Evolutionary conservation across 352 stramenopile species (phyloP).

Genomic region (Phytopythium oedochilum): DNA sequence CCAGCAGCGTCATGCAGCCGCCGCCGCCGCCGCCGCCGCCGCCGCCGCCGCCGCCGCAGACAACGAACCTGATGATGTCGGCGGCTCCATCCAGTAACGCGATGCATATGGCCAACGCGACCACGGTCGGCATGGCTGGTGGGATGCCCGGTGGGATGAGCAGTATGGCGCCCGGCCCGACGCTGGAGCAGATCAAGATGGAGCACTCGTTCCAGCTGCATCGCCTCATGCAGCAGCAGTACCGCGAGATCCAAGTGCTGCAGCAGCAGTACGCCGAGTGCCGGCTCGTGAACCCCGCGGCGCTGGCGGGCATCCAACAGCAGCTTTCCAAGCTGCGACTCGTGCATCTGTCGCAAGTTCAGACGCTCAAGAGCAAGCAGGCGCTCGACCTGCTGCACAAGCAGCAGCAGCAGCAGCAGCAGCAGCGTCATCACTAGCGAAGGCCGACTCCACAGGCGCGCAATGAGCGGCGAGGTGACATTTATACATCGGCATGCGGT

Average conservation of each 20-base stretch:
- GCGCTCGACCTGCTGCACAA: constrained; percentile 69
- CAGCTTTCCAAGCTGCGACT: constrained; percentile 81
- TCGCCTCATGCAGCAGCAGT: constrained; percentile 85
- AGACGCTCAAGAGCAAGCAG: constrained; percentile 85
- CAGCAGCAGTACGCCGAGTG: constrained; percentile 84
- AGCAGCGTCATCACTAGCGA: background rate
- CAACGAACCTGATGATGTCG: background rate
- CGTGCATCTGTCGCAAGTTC: constrained; percentile 79
- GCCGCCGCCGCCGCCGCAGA: background rate
- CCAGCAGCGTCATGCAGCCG: background rate
- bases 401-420: constrained; percentile 13
- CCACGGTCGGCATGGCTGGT: background rate
- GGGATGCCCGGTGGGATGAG: no score
- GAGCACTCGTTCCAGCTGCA: constrained; percentile 86
- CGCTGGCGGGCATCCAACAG: constrained; percentile 78
- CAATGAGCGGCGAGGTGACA: background rate
- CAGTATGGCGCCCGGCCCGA: constrained; percentile 3
- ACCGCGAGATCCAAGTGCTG: constrained; percentile 80
- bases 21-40: background rate
- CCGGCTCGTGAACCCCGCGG: constrained; percentile 58
- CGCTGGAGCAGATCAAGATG: constrained; percentile 73
- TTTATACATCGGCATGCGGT: background rate
- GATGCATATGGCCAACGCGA: constrained; percentile 1
- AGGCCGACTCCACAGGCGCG: constrained; percentile 1
- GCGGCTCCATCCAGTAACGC: background rate